These are phyloP conservation scores for Pelagomonas calceolata DNA, from an alignment of 108 stramenopile species.

Conservation along the genomic window DNA sequence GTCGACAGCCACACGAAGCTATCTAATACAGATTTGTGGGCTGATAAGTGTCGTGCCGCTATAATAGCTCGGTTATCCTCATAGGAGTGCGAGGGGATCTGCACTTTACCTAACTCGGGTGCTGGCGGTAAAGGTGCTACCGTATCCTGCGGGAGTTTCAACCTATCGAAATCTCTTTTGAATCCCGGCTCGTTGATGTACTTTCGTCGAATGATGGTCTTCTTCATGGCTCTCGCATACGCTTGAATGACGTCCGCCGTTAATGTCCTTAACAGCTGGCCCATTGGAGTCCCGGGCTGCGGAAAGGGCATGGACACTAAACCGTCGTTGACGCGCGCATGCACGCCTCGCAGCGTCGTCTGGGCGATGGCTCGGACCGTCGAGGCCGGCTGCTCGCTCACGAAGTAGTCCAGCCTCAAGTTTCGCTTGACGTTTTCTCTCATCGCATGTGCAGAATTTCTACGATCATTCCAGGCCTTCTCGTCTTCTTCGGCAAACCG, in stretches of 20 bases:
- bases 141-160: slow-evolving; percentile 26
- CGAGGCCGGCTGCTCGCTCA: slow-evolving; percentile 29
- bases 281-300: slow-evolving; percentile 17
- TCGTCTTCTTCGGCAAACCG: slow-evolving; percentile 42
- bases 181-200: slow-evolving; percentile 8
- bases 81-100: slow-evolving; percentile 26
- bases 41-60: slow-evolving; percentile 31
- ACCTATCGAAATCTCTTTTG: slow-evolving; percentile 5
- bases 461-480: slow-evolving; percentile 22
- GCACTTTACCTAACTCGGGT: slow-evolving; percentile 33
- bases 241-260: slow-evolving; percentile 39
- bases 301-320: slow-evolving; percentile 31
- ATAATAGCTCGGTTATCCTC: slow-evolving; percentile 18
- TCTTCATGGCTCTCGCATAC: slow-evolving; percentile 43
- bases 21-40: slow-evolving; percentile 23
- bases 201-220: slow-evolving; percentile 26
- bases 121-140: slow-evolving; percentile 15
- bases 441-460: slow-evolving; percentile 10
- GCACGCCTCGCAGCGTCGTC: slow-evolving; percentile 24
- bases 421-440: slow-evolving; percentile 31
- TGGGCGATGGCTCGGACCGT: slow-evolving; percentile 32
- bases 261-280: slow-evolving; percentile 26
- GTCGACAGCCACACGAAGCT: slow-evolving; percentile 43
- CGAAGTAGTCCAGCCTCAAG: slow-evolving; percentile 43
- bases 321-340: slow-evolving; percentile 29